Base-by-base conservation (phyloP, 768 basidiomycete genomes). In the Russula abietina region DNA sequence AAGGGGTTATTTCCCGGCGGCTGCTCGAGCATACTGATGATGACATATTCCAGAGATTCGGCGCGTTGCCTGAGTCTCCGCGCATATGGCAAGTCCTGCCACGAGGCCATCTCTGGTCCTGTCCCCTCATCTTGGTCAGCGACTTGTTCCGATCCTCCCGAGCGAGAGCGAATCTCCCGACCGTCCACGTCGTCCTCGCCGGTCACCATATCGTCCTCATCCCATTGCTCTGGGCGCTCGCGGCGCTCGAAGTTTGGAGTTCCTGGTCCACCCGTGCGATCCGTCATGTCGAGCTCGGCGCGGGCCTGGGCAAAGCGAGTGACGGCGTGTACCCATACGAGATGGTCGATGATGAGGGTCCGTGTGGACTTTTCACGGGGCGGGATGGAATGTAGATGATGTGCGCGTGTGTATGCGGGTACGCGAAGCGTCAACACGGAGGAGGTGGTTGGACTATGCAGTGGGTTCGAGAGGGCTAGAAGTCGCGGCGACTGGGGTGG, bases 331-430 rank as follows among this genome's bases (percentile, higher is more conserved):
- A 87, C 87, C 89, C 88, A 93, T 54, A 92, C 77, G 80, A 91
- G 84, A 73, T 93, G 88, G 73, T 93, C 91, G 60, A 93, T 84
- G 68, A 93, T 93, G 60, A 93, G 78, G 11, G 90, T 93, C 36
- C 90, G 79, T 9, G 91, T 92, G n/a, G 88, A 89, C 77, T 93
- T 93, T 73, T 93, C 91, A 43, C 89, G 77, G 3, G 89, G 91
- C 2, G 91, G 91, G 36, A 93, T 92, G 2, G 88, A 85, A 71
- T 93, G 91, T 1, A 93, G 75, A 71, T 93, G 89, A 71, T 93
- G 91, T 0, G 91, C 91, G 78, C 92, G 89, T 67, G 87, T 90
- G 74, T 93, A 91, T 1, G 91, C 91, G 9, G 88, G 88, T 2
- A 88, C 83, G 65, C 79, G 81, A 76, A 87, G 88, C 0, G 80